Evolutionary conservation across 1,284 basidiomycete species (phyloP).

Genomic region (Boletus putidus): DNA sequence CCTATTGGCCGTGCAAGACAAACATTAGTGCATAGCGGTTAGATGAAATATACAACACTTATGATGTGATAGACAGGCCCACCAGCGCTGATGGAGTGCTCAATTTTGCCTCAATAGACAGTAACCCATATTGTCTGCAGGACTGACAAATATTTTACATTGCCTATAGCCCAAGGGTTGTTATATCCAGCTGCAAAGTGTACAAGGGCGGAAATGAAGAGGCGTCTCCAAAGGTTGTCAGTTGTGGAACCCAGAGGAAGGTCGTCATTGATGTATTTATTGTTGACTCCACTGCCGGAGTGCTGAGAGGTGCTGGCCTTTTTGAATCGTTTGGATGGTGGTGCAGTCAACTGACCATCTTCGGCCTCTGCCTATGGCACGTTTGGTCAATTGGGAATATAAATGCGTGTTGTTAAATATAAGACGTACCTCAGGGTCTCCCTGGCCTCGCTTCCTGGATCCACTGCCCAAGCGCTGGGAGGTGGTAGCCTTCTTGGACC

Average conservation of each 20-base stretch:
- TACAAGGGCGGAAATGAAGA: constrained; percentile 6
- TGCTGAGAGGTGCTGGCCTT: background rate
- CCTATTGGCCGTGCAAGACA: too few species aligned
- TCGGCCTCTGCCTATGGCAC: too few species aligned
- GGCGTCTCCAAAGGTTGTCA: background rate
- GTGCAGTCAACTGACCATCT: too few species aligned
- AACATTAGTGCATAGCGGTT: too few species aligned
- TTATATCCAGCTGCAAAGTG: background rate
- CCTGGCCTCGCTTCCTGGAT: too few species aligned
- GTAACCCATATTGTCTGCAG: constrained; percentile 14
- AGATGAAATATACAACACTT: too few species aligned
- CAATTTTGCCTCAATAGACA: constrained; percentile 3
- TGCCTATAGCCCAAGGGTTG: background rate
- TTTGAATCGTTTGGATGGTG: too few species aligned
- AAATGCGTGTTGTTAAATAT: too few species aligned
- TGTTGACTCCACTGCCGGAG: constrained; percentile 6
- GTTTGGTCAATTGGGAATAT: too few species aligned
- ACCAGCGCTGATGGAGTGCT: background rate
- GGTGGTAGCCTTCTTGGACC: too few species aligned
- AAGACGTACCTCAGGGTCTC: too few species aligned
- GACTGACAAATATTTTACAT: background rate
- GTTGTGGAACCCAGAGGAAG: constrained; percentile 1
- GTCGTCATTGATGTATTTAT: constrained; percentile 8
- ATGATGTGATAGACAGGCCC: constrained; percentile 4
- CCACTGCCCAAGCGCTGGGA: too few species aligned